These are phyloP conservation scores for Diutina pseudorugosa DNA, from an alignment of 1,139 yeast genomes.

Conservation along the genomic window DNA sequence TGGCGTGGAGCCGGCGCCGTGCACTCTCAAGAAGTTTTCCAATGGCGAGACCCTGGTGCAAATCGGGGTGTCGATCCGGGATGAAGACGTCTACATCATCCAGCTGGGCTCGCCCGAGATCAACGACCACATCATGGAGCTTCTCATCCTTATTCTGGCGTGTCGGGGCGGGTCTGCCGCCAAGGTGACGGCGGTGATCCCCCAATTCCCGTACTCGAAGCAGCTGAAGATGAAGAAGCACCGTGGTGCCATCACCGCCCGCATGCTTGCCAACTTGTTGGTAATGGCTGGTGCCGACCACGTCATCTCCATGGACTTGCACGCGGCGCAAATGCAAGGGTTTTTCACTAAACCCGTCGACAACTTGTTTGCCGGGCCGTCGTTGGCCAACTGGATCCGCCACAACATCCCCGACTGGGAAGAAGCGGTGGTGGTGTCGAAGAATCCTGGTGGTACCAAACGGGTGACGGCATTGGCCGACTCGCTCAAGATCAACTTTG, in stretches of 20 bases:
- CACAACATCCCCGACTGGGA: slow-evolving; percentile 77
- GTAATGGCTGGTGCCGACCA: slow-evolving; percentile 99
- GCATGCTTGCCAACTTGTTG: slow-evolving; percentile 91
- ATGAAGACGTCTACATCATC: slow-evolving; percentile 91
- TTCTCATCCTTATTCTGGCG: slow-evolving; percentile 83
- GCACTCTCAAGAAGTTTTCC: slow-evolving; percentile 80
- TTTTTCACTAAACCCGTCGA: slow-evolving; percentile 96
- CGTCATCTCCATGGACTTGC: slow-evolving; percentile 94
- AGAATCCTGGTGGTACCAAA: slow-evolving; percentile 98
- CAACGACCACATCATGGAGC: slow-evolving; percentile 94
- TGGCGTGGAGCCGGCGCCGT: slow-evolving; percentile 94
- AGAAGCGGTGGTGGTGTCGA: slow-evolving; percentile 83
- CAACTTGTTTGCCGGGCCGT: slow-evolving; percentile 91
- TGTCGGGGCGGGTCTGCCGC: slow-evolving; percentile 97
- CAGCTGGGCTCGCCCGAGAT: slow-evolving; percentile 86
- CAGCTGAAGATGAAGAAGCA: slow-evolving; percentile 98
- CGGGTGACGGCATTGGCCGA: slow-evolving; percentile 97
- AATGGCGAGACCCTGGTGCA: slow-evolving; percentile 97
- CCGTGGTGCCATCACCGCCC: slow-evolving; percentile 97
- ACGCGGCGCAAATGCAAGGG: slow-evolving; percentile 99
- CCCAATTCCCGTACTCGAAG: slow-evolving; percentile 95
- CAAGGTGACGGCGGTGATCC: slow-evolving; percentile 93
- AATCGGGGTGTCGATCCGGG: slow-evolving; percentile 89
- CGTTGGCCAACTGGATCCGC: slow-evolving; percentile 91
- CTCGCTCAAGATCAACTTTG: slow-evolving; percentile 86